Conservation (phyloP, 345 rosid species). For the Euclidium syriacum region DNA sequence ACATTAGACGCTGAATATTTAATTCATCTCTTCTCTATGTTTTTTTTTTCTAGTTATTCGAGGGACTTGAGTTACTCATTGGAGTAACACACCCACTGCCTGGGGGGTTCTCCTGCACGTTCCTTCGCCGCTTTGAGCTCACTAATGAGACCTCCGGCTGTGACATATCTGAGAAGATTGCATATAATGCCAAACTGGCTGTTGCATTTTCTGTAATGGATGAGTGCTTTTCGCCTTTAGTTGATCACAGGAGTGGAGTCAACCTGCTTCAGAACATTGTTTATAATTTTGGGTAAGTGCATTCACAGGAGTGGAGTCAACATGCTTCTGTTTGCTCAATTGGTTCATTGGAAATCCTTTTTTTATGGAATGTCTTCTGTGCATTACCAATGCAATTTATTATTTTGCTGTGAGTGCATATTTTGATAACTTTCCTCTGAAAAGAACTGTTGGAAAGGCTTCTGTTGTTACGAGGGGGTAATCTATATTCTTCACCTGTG, state of each 20-base stretch:
- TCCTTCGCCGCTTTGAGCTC: conserved; percentile 60
- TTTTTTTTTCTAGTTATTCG: conserved; percentile 43
- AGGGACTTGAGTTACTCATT: conserved; percentile 52
- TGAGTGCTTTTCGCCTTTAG: conserved; percentile 86
- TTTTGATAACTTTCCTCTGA: background rate
- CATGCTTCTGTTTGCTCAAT: background rate
- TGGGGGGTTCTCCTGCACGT: conserved; percentile 83
- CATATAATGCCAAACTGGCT: conserved; percentile 78
- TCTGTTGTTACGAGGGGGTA: background rate
- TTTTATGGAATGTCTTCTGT: background rate
- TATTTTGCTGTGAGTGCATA: background rate
- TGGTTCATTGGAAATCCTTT: conserved; percentile 5
- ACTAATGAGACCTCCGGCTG: conserved; percentile 40
- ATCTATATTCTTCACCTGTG: background rate
- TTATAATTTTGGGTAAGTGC: conserved; percentile 75
- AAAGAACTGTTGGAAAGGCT: background rate
- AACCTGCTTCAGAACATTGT: conserved; percentile 83
- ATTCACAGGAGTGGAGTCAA: background rate
- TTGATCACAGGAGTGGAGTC: conserved; percentile 83
- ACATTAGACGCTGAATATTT: background rate
- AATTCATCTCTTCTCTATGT: conserved; percentile 4
- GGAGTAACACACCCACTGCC: conserved; percentile 80
- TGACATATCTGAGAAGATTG: conserved; percentile 52
- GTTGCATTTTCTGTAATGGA: conserved; percentile 88
- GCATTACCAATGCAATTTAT: background rate